Percentiles rank a stretch among this genome's conserved stretches.
These are phyloP conservation scores for Salvia hispanica DNA, from an alignment of 257 asterid species.

Conservation along the genomic window DNA sequence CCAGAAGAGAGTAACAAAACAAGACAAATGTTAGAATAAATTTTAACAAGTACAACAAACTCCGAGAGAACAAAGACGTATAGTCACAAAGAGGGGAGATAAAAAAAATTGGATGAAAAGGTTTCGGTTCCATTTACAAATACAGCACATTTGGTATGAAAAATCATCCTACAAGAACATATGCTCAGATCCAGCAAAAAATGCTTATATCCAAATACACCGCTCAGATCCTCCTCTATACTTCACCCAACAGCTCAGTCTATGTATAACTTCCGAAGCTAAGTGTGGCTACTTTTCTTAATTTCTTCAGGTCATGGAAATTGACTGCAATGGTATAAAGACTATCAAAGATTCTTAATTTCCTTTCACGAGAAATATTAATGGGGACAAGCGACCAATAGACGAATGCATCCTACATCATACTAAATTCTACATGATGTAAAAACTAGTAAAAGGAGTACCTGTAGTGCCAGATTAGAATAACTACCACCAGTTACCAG, in stretches of 20 bases:
- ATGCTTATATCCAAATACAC: conserved; percentile 5
- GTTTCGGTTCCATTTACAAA: background rate
- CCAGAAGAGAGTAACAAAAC: background rate
- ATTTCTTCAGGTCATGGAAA: conserved; percentile 24
- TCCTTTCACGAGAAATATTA: background rate
- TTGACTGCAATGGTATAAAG: conserved; percentile 8
- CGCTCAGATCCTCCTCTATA: background rate
- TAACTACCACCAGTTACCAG: conserved; percentile 3
- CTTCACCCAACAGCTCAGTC: background rate
- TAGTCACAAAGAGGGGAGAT: too few species aligned
- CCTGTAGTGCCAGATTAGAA: conserved; percentile 31
- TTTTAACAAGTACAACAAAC: background rate
- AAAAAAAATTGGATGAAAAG: background rate
- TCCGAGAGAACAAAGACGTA: background rate
- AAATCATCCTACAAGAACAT: conserved; percentile 12
- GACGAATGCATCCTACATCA: background rate
- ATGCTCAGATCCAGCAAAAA: conserved; percentile 6
- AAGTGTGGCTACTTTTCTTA: conserved; percentile 23
- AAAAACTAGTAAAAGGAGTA: conserved; percentile 19
- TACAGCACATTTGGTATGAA: background rate
- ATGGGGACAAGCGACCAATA: background rate
- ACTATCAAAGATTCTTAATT: background rate
- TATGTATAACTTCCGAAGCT: conserved; percentile 19
- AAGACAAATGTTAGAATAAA: background rate
- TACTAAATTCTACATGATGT: background rate